These are phyloP conservation scores for Grigorovia transvaalensis DNA, from an alignment of 805 yeast species.

Conservation along the genomic window DNA sequence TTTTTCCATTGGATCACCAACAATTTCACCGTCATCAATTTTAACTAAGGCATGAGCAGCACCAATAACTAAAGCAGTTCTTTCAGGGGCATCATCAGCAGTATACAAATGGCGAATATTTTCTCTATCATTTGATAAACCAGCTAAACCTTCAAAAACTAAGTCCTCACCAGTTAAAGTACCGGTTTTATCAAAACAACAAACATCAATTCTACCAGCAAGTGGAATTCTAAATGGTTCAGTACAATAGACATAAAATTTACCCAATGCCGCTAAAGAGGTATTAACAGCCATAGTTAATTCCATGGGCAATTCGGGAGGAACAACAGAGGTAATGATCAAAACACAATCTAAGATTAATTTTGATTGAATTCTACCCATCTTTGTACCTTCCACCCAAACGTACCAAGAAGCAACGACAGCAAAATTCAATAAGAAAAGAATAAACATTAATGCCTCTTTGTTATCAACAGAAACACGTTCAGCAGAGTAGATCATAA, in stretches of 20 bases:
- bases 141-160: conserved; percentile 93
- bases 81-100: conserved; percentile 54
- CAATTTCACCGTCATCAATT: conserved; percentile 92
- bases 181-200: conserved; percentile 98
- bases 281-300: conserved; percentile 95
- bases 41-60: conserved; percentile 94
- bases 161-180: conserved; percentile 95
- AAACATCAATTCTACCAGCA: conserved; percentile 96
- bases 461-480: conserved; percentile 92
- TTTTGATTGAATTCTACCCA: conserved; percentile 93
- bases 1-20: conserved; percentile 99
- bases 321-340: conserved; percentile 94
- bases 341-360: conserved; percentile 90
- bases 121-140: conserved; percentile 39
- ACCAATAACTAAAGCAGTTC: conserved; percentile 68
- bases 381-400: conserved; percentile 93
- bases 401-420: conserved; percentile 95
- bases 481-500: conserved; percentile 94
- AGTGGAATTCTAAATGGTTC: conserved; percentile 97
- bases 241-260: conserved; percentile 87
- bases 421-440: conserved; percentile 83
- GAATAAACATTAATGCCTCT: conserved; percentile 86
- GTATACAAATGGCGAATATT: conserved; percentile 44
- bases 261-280: conserved; percentile 78
- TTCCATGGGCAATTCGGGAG: conserved; percentile 99